phyloP scores from a whole-genome alignment of 371 early-diverging fungal species.

The Fennellomyces sp. region DNA sequence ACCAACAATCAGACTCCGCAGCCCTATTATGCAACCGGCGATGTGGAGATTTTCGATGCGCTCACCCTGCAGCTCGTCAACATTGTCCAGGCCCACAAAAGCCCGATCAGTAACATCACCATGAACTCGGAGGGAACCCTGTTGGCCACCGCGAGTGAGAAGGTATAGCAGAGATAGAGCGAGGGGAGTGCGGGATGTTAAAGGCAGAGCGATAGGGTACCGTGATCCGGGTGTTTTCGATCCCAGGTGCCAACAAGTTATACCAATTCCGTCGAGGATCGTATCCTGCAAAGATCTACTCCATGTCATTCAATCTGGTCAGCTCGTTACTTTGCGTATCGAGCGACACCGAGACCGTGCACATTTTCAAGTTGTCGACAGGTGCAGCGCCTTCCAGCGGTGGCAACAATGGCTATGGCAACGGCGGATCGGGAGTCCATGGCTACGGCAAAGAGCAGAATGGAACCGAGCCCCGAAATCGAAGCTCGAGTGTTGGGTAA shows the following conservation, averaged over 20 bases:
- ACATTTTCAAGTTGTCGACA: conserved; percentile 81
- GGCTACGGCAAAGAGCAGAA: conserved; percentile 6
- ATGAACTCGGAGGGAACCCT: conserved; percentile 91
- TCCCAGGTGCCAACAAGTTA: conserved; percentile 87
- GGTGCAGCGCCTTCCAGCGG: background rate
- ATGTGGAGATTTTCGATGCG: conserved; percentile 90
- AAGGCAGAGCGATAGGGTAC: conserved; percentile 75
- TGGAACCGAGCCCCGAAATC: conserved; percentile 2
- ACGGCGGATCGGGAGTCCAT: background rate
- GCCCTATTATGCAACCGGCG: conserved; percentile 60
- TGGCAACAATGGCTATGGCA: conserved; percentile 3
- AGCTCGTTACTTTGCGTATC: conserved; percentile 86
- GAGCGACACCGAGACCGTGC: conserved; percentile 95
- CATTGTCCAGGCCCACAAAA: conserved; percentile 94
- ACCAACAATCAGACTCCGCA: conserved; percentile 5
- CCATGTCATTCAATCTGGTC: conserved; percentile 88
- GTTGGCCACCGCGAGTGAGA: conserved; percentile 95
- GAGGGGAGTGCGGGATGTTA: background rate
- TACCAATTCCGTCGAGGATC: conserved; percentile 96
- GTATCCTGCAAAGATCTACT: conserved; percentile 89
- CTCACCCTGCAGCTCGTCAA: conserved; percentile 83
- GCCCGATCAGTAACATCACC: conserved; percentile 77
- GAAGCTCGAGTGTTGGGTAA: conserved; percentile 27
- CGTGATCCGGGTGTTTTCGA: conserved; percentile 92
- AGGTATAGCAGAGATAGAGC: conserved; percentile 51